phyloP scores from a whole-genome alignment of 768 basidiomycete genomes.

The Suillus luteus region DNA sequence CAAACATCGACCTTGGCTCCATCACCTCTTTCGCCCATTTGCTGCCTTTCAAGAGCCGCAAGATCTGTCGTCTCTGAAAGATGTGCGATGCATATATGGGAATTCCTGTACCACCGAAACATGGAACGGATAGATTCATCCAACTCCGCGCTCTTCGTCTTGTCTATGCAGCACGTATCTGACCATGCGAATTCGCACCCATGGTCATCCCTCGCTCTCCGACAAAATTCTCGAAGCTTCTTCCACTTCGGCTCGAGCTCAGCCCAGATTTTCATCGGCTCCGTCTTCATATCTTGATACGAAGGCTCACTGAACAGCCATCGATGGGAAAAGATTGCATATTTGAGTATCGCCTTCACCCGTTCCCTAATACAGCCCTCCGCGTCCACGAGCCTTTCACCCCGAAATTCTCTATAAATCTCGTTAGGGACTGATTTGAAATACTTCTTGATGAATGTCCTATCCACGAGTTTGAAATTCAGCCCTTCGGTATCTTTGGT shows the following conservation, averaged over 20 bases:
- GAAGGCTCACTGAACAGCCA: slow-evolving; percentile 6
- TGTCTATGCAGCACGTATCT: slow-evolving; percentile 24
- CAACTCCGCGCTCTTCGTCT: slow-evolving; percentile 21
- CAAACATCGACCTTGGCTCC: slow-evolving; percentile 7
- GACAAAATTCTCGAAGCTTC: slow-evolving; percentile 14
- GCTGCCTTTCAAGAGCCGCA: slow-evolving; percentile 4
- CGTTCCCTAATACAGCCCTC: slow-evolving; percentile 3
- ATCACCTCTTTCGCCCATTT: background rate
- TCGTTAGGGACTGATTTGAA: background rate
- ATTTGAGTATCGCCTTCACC: slow-evolving; percentile 9
- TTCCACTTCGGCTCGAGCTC: background rate
- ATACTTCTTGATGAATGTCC: background rate
- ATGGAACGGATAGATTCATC: slow-evolving; percentile 25
- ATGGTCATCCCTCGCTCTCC: slow-evolving; percentile 3
- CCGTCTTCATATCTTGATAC: slow-evolving; percentile 10
- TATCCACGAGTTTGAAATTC: slow-evolving; percentile 1
- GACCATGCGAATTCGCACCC: slow-evolving; percentile 18
- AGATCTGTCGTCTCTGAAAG: slow-evolving; percentile 12
- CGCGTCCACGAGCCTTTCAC: background rate
- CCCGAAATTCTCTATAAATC: background rate
- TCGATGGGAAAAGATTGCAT: slow-evolving; percentile 15
- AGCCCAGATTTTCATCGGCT: background rate
- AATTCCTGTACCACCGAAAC: slow-evolving; percentile 23
- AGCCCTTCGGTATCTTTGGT: background rate
- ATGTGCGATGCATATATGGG: slow-evolving; percentile 19